These are phyloP conservation scores for Diaporthe helianthi DNA, from an alignment of 2,329 filamentous ascomycete species.

Conservation along the genomic window DNA sequence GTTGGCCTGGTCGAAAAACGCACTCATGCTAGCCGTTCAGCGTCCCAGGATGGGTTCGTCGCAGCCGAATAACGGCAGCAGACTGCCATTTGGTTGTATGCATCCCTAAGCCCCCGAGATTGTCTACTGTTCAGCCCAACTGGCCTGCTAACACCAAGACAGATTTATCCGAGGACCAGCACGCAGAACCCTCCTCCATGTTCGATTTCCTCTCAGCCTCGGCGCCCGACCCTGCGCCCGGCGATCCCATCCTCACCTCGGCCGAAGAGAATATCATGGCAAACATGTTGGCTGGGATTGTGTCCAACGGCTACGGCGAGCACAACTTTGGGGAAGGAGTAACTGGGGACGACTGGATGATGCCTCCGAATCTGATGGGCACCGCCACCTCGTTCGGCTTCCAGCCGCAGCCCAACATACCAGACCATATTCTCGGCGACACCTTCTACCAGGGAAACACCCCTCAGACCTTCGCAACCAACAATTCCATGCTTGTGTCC, in stretches of 20 bases:
- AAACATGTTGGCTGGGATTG: slow-evolving; percentile 63
- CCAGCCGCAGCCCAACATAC: slow-evolving; percentile 47
- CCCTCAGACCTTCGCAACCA: slow-evolving; percentile 16
- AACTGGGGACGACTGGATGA: slow-evolving; percentile 60
- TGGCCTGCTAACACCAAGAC: slow-evolving; percentile 1
- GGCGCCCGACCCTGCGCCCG: slow-evolving; percentile 68
- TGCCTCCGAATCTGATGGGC: slow-evolving; percentile 71
- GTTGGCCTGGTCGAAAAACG: slow-evolving; percentile 42
- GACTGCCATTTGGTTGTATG: slow-evolving; percentile 72
- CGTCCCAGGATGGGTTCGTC: slow-evolving; percentile 66
- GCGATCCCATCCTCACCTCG: slow-evolving; percentile 66
- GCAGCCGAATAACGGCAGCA: slow-evolving; percentile 60
- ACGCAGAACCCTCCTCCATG: slow-evolving; percentile 27
- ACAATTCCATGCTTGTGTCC: slow-evolving; percentile 13
- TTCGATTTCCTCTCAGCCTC: slow-evolving; percentile 53
- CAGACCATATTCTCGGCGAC: slow-evolving; percentile 39
- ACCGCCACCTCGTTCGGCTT: slow-evolving; percentile 69
- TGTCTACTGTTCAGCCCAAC: background rate
- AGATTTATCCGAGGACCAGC: slow-evolving; percentile 25
- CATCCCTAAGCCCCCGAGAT: slow-evolving; percentile 36
- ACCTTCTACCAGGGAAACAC: slow-evolving; percentile 41
- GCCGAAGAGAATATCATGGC: slow-evolving; percentile 65
- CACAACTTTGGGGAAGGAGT: slow-evolving; percentile 56
- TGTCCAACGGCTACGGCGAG: slow-evolving; percentile 51
- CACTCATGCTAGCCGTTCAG: slow-evolving; percentile 64